Base-by-base conservation (phyloP, 768 basidiomycete genomes). In the Tremella yokohamensis region DNA sequence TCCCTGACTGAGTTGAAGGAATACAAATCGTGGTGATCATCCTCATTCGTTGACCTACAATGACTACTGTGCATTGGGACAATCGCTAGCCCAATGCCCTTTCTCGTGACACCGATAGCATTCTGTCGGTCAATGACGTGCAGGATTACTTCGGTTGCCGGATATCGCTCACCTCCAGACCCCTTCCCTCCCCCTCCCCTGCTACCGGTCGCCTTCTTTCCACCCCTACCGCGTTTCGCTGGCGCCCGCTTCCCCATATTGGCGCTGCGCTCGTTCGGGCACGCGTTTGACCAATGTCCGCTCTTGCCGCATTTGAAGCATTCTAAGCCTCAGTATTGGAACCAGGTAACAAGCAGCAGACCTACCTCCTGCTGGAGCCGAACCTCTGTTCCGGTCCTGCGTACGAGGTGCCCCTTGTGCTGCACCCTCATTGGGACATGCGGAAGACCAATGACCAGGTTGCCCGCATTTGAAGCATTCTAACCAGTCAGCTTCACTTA, bases 81-180 rank as follows among this genome's bases (percentile, higher is more conserved):
- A 76, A 7, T 55, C 54, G 22, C 49, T 65, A 2, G 76, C 60
- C 68, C 72, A 78, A 57, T 78, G 78, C 3, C 76, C 77, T 8
- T 49, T 37, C 51, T 73, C 39, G 26, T 64, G 62, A 60, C 78
- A 78, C 45, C 74, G 68, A 62, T 64, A 77, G 61, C 77, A 77
- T 7, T 79, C 66, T 49, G 44, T 8, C 34, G 24, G 38, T 60
- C 55, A 53, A 58, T 51, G 40, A 9, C 15, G 18, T 2, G 9
- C 34, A 19, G 19, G 3, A 15, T 18, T 7, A 22, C 6, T 2
- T 34, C 8, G 16, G 44, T 44, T 40, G 37, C 16, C 51, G 15
- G 20, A 2, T 18, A 26, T 12, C 26, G 49, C 58, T 40, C 18
- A 64, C 62, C 62, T 16, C 56, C 62, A 13, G 54, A 15, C 8